A percentile compares a stretch with the other conserved stretches of the same genome.
Evolutionary conservation across 192 early-diverging fungal species (phyloP).

Genomic region (Thamnidium elegans): DNA sequence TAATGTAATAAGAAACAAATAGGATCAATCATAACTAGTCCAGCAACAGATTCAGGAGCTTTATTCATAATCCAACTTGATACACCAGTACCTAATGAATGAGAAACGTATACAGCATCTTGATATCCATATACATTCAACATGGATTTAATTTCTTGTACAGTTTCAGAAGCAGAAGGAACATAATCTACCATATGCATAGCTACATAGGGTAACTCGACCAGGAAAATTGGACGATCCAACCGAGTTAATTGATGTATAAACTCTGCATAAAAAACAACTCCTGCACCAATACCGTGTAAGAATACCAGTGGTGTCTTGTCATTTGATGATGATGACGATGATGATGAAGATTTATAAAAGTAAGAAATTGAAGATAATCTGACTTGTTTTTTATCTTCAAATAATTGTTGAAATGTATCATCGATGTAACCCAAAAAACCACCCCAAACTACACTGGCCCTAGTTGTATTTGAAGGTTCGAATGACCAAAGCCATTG

Average conservation of each 20-base stretch:
- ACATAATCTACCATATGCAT: constrained; percentile 60
- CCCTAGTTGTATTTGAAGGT: neutral
- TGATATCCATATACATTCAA: constrained; percentile 45
- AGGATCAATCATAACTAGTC: constrained; percentile 62
- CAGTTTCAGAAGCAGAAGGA: constrained; percentile 53
- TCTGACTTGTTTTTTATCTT: neutral
- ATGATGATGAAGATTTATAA: constrained; percentile 5
- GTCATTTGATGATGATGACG: constrained; percentile 13
- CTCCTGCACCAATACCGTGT: constrained; percentile 67
- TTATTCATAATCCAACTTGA: constrained; percentile 58
- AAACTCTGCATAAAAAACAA: constrained; percentile 53
- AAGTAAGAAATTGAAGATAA: neutral
- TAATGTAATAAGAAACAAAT: constrained; percentile 65
- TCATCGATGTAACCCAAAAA: neutral
- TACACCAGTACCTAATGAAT: constrained; percentile 62
- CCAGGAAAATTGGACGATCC: constrained; percentile 45
- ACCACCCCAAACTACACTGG: constrained; percentile 17
- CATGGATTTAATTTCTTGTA: constrained; percentile 55
- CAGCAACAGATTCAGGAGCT: constrained; percentile 44
- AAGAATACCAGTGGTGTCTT: constrained; percentile 62
- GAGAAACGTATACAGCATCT: constrained; percentile 63
- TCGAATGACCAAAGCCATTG: constrained; percentile 15
- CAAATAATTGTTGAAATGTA: neutral
- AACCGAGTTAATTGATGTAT: constrained; percentile 42
- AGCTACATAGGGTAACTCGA: constrained; percentile 63